Base-by-base conservation (phyloP, 768 basidiomycete species). In the Tricholoma saponaceum region DNA sequence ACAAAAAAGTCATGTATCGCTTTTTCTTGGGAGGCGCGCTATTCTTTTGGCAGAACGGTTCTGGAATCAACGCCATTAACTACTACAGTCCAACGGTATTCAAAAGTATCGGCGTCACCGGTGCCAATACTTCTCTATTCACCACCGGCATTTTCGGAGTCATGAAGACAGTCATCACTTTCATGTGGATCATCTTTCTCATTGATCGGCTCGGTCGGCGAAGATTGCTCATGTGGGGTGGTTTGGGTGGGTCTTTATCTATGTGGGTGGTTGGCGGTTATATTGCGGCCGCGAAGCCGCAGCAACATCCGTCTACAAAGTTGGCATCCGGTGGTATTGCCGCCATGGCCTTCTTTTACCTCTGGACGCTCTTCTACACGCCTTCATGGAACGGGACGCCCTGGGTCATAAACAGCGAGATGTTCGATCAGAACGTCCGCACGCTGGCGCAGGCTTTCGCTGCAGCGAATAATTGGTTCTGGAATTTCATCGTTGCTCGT, bases 131-230 rank as follows among this genome's bases (percentile, higher is more conserved):
- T 5, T 59, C 69, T 2, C 69, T 78, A 9, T 72, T 79, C 55
- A 76, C 76, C 0, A 79, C 79, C 20, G 79, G 80, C 51, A 76
- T 82, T 51, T 83, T 79, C 61, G 82, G 81, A 12, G 70, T 80
- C 33, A 74, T 74, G 58, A 74, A 75, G 54, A 61, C 74, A 5
- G 41, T 71, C 14, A 70, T 72, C n/a, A 64, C 73, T 12, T 60
- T 80, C 20, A 52, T 81, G 52, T 82, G 72, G 73, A 59, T 78
- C 32, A 62, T 78, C 39, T 74, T 71, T 58, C 60, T 79, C 22
- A 71, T 79, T 44, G 77, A 81, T 58, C 61, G 64, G 14, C 67
- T 74, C n/a, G 80, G 81, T 1, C 68, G 81, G 4, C 71, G 78
- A 0, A 58, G 59, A 0, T 58, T 78, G 2, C 71, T 81, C 58